Evolutionary conservation across 345 rosid genomes (phyloP).

Genomic region (Bruguiera sexangula): DNA sequence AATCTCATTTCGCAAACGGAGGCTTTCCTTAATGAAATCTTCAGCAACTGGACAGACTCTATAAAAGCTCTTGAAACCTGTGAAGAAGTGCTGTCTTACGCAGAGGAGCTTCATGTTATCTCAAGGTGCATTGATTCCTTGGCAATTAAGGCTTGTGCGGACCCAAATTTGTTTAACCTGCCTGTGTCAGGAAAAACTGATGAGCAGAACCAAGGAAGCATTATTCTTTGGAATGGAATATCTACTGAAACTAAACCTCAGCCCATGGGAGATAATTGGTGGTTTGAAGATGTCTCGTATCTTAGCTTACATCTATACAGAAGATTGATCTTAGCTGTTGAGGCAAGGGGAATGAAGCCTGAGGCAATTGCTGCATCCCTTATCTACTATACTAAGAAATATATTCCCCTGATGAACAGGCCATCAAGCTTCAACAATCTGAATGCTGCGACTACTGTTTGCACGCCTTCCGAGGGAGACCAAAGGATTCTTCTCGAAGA

Average conservation of each 20-base stretch:
- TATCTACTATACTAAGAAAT: constrained; percentile 54
- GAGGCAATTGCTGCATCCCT: constrained; percentile 62
- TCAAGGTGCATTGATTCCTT: constrained; percentile 71
- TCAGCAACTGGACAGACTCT: constrained; percentile 61
- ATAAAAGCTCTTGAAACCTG: constrained; percentile 70
- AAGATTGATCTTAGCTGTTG: constrained; percentile 60
- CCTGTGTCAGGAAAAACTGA: constrained; percentile 35
- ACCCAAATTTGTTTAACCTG: constrained; percentile 53
- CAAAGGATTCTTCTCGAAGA: constrained; percentile 70
- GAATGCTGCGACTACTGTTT: constrained; percentile 23
- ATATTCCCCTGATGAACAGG: constrained; percentile 61
- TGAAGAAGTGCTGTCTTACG: constrained; percentile 53
- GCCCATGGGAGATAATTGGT: constrained; percentile 57
- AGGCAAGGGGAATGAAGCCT: constrained; percentile 51
- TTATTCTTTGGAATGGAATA: constrained; percentile 72
- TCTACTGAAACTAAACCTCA: constrained; percentile 30
- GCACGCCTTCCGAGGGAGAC: constrained; percentile 39
- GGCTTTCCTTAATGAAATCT: constrained; percentile 54
- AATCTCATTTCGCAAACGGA: constrained; percentile 74
- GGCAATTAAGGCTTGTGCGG: constrained; percentile 71
- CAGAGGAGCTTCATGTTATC: constrained; percentile 73
- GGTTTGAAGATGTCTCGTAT: constrained; percentile 71
- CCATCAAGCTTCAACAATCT: constrained; percentile 36
- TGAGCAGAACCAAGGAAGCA: constrained; percentile 29
- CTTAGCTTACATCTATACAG: constrained; percentile 51